A percentile compares a stretch with the other conserved stretches of the same genome.
phyloP scores from a whole-genome alignment of 768 basidiomycete genomes.

The Podaxis carcinomalis region DNA sequence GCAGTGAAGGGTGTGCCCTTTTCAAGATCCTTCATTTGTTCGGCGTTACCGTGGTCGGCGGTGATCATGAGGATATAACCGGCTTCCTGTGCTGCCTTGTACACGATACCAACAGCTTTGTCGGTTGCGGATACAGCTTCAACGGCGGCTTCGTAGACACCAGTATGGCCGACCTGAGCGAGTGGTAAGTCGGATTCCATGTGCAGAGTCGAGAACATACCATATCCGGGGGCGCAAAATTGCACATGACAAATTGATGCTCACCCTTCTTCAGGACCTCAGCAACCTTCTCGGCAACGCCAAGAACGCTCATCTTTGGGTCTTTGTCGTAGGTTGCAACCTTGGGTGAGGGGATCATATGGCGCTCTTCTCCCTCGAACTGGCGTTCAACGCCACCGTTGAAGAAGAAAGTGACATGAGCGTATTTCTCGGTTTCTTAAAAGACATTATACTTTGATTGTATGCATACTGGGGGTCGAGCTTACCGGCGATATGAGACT shows the following conservation, averaged over 20 bases:
- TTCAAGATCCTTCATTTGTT: slow-evolving; percentile 84
- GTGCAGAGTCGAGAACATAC: slow-evolving; percentile 28
- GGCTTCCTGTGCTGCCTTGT: slow-evolving; percentile 77
- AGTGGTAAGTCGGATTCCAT: neutral
- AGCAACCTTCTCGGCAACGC: slow-evolving; percentile 90
- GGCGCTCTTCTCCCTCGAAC: slow-evolving; percentile 75
- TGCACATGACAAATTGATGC: slow-evolving; percentile 94
- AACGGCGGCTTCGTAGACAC: slow-evolving; percentile 87
- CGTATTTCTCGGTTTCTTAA: slow-evolving; percentile 94
- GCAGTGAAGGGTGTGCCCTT: slow-evolving; percentile 89
- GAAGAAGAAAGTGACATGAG: slow-evolving; percentile 98
- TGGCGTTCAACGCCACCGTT: slow-evolving; percentile 96
- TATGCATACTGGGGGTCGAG: neutral
- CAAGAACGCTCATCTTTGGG: slow-evolving; percentile 86
- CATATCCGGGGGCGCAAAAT: slow-evolving; percentile 98
- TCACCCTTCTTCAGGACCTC: slow-evolving; percentile 66
- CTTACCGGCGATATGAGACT: slow-evolving; percentile 83
- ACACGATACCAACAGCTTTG: slow-evolving; percentile 82
- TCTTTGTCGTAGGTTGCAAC: slow-evolving; percentile 92
- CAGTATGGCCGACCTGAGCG: slow-evolving; percentile 85
- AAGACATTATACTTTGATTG: neutral
- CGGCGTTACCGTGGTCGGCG: slow-evolving; percentile 94
- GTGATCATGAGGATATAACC: slow-evolving; percentile 88
- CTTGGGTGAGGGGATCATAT: slow-evolving; percentile 89
- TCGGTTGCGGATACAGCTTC: slow-evolving; percentile 87